These are phyloP conservation scores for Phytopythium helicoides DNA, from an alignment of 352 stramenopile genomes.

Conservation along the genomic window DNA sequence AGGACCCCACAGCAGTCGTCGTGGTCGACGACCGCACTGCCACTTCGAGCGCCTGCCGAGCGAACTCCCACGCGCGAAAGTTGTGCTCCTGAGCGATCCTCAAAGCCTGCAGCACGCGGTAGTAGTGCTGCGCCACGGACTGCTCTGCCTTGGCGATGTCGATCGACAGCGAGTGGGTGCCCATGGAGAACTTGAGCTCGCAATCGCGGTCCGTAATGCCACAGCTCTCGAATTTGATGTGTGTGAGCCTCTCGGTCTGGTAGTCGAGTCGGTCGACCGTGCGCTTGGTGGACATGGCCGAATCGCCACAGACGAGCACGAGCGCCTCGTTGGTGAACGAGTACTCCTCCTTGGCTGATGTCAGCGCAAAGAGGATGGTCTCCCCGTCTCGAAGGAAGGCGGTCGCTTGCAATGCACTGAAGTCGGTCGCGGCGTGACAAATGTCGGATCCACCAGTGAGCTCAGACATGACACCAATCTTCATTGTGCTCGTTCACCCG, in stretches of 20 bases:
- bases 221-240: slow-evolving; percentile 45
- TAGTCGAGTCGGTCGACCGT: slow-evolving; percentile 13
- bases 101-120: slow-evolving; percentile 52
- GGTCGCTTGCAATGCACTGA: slow-evolving; percentile 21
- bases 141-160: slow-evolving; percentile 45
- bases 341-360: too few species aligned
- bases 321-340: slow-evolving; percentile 9
- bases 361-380: slow-evolving; percentile 37
- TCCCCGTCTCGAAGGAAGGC: slow-evolving; percentile 32
- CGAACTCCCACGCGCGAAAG: slow-evolving; percentile 44
- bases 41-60: slow-evolving; percentile 34
- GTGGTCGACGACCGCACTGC: slow-evolving; percentile 18
- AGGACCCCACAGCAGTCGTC: too few species aligned
- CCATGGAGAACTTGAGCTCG: slow-evolving; percentile 57
- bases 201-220: slow-evolving; percentile 46
- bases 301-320: slow-evolving; percentile 14
- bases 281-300: too few species aligned
- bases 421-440: slow-evolving; percentile 35
- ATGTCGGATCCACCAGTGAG: slow-evolving; percentile 51
- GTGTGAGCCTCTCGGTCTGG: slow-evolving; percentile 10
- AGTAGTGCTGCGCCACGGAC: slow-evolving; percentile 27
- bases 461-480: slow-evolving; percentile 36
- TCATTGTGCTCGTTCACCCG: too few species aligned
- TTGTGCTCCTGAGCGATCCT: slow-evolving; percentile 36
- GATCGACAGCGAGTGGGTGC: slow-evolving; percentile 35